phyloP scores from a whole-genome alignment of 208 protist species.

The Acanthamoeba healyi region DNA sequence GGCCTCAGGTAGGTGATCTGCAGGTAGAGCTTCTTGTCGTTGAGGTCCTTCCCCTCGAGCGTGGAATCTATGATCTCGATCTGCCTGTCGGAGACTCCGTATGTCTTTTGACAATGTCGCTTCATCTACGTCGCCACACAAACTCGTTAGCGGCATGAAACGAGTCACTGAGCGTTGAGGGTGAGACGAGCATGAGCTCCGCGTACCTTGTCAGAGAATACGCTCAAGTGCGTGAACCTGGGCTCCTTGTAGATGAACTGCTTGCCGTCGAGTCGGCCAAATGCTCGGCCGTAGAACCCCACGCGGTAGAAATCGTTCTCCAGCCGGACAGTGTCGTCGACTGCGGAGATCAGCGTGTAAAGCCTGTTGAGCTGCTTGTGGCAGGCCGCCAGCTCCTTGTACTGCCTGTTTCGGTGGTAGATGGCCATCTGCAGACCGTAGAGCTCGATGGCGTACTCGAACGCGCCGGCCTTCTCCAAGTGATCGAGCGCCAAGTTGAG shows the following conservation, averaged over 20 bases:
- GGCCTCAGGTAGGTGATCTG: conserved; percentile 75
- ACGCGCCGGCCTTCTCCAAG: conserved; percentile 74
- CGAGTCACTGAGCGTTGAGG: no score
- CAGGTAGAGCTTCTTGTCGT: conserved; percentile 49
- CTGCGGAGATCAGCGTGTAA: conserved; percentile 83
- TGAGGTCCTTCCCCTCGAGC: conserved; percentile 35
- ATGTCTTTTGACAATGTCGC: conserved; percentile 28
- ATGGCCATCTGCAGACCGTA: conserved; percentile 85
- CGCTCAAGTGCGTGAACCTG: conserved; percentile 83
- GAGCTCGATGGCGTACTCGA: conserved; percentile 81
- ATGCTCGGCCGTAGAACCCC: conserved; percentile 83
- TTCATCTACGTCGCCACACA: no score
- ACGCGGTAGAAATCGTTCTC: conserved; percentile 87
- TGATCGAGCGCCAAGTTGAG: conserved; percentile 76
- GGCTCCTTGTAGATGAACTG: conserved; percentile 89
- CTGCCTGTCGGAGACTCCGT: conserved; percentile 62
- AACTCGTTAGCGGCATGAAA: no score
- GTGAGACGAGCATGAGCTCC: no score
- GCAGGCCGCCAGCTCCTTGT: conserved; percentile 68
- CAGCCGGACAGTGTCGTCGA: conserved; percentile 63
- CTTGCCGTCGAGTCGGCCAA: conserved; percentile 80
- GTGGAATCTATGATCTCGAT: conserved; percentile 64
- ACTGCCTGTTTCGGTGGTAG: conserved; percentile 79
- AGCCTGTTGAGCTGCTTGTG: conserved; percentile 81
- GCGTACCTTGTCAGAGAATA: conserved; percentile 79